These are phyloP conservation scores for Panus rudis DNA, from an alignment of 768 basidiomycete genomes.

Conservation along the genomic window DNA sequence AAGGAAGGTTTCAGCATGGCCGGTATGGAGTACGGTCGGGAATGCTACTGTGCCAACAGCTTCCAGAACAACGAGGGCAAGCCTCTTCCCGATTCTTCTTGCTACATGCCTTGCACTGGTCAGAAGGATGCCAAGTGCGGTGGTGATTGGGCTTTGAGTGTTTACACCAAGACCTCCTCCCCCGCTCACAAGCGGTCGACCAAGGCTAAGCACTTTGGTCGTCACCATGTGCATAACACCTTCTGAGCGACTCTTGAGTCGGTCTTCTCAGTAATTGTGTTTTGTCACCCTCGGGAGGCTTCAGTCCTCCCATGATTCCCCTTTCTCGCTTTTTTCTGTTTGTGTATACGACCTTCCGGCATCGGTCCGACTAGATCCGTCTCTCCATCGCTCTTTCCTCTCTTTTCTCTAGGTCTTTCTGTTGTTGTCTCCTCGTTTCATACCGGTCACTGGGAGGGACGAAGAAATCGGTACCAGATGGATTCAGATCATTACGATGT, in stretches of 20 bases:
- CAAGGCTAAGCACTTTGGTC: constrained; percentile 11
- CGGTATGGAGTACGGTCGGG: constrained; percentile 25
- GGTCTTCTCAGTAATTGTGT: not conserved
- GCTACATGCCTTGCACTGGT: constrained; percentile 16
- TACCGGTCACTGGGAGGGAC: too few relatives aligned
- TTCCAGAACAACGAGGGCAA: constrained; percentile 13
- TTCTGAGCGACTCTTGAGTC: constrained; percentile 4
- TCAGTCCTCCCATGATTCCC: not conserved
- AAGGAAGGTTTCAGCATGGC: constrained; percentile 23
- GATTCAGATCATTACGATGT: too few relatives aligned
- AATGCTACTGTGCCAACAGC: constrained; percentile 27
- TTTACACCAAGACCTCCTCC: constrained; percentile 6
- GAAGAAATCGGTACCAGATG: too few relatives aligned
- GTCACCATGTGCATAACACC: constrained; percentile 5
- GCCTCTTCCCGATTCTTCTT: constrained; percentile 6
- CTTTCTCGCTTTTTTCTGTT: not conserved
- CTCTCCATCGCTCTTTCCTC: not conserved
- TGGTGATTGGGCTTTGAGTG: constrained; percentile 14
- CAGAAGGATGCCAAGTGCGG: constrained; percentile 9
- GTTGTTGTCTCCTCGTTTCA: too few relatives aligned
- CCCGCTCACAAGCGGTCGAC: constrained; percentile 5
- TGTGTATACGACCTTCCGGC: not conserved
- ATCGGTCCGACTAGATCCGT: not conserved
- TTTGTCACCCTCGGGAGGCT: not conserved
- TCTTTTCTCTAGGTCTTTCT: too few relatives aligned